These are phyloP conservation scores for Meyerozyma guilliermondii DNA, from an alignment of 1,139 yeast genomes.

Conservation along the genomic window DNA sequence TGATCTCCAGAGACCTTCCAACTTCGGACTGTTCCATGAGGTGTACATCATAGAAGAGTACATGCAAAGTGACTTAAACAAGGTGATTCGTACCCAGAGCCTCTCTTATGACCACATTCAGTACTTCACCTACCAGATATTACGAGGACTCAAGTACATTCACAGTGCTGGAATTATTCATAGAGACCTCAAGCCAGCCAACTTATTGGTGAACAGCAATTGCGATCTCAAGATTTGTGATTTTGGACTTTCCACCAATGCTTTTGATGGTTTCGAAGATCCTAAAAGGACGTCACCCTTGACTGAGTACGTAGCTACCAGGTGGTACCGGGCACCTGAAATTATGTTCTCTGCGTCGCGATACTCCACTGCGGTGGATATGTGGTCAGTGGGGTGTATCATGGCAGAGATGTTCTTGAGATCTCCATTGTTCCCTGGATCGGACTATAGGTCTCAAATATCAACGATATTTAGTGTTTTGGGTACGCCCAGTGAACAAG, in stretches of 20 bases:
- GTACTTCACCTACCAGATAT: conserved; percentile 60
- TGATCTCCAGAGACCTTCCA: conserved; percentile 34
- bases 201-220: conserved; percentile 28
- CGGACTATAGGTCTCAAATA: conserved; percentile 65
- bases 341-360: conserved; percentile 67
- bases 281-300: conserved; percentile 35
- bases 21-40: conserved; percentile 46
- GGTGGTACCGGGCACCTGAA: conserved; percentile 82
- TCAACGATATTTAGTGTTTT: conserved; percentile 54
- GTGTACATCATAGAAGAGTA: conserved; percentile 67
- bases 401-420: conserved; percentile 59
- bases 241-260: conserved; percentile 50
- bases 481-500: conserved; percentile 62
- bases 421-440: conserved; percentile 74
- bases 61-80: conserved; percentile 66
- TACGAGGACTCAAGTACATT: conserved; percentile 58
- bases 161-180: conserved; percentile 52
- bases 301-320: conserved; percentile 75
- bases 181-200: conserved; percentile 37
- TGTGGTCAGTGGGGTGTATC: conserved; percentile 80
- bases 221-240: conserved; percentile 48
- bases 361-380: conserved; percentile 67
- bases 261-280: conserved; percentile 20
- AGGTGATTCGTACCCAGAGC: conserved; percentile 48
- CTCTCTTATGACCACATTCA: conserved; percentile 64